Conservation (phyloP, 176 grass and related monocot genomes). For the Aegilops longissima region DNA sequence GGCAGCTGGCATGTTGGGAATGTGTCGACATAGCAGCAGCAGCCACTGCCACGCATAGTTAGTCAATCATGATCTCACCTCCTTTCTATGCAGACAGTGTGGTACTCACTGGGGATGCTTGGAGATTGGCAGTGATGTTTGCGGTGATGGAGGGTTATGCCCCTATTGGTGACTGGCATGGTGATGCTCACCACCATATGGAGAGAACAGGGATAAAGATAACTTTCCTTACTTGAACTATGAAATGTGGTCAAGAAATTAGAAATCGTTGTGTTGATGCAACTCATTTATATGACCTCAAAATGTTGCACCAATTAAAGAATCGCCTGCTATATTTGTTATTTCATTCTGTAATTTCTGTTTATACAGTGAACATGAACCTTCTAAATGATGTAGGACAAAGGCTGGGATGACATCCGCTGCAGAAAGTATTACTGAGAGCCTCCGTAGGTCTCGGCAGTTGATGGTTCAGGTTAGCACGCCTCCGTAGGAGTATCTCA, state of each 20-base stretch:
- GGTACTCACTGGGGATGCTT: background rate
- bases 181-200: background rate
- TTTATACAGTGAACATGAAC: background rate
- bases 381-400: slow-evolving; percentile 51
- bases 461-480: slow-evolving; percentile 92
- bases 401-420: slow-evolving; percentile 88
- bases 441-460: slow-evolving; percentile 72
- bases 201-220: background rate
- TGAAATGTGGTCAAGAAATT: background rate
- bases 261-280: background rate
- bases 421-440: slow-evolving; percentile 91
- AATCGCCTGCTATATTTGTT: background rate
- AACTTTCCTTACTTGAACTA: background rate
- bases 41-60: background rate
- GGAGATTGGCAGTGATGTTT: background rate
- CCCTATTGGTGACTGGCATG: background rate
- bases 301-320: background rate
- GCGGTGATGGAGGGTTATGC: background rate
- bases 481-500: background rate
- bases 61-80: no score
- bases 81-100: no score
- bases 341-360: background rate
- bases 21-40: background rate
- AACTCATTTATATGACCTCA: background rate
- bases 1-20: background rate